These are phyloP conservation scores for Pseudogymnoascus sp. DNA, from an alignment of 2,329 filamentous ascomycete species.

Conservation along the genomic window DNA sequence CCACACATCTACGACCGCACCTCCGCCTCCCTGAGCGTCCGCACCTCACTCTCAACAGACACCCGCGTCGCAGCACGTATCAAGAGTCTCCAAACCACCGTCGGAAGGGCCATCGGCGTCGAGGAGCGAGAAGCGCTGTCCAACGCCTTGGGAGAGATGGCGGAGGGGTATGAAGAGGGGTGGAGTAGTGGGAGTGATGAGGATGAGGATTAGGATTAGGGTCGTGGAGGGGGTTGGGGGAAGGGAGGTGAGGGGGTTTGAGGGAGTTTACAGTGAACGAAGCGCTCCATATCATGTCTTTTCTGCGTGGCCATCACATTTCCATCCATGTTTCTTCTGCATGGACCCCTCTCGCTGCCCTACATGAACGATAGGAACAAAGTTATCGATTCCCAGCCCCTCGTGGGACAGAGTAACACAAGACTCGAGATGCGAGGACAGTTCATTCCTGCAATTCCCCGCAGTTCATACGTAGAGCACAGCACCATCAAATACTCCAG, in stretches of 20 bases:
- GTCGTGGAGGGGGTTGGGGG: not conserved
- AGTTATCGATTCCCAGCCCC: not conserved
- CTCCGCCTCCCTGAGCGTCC: conserved; percentile 34
- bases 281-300: not conserved
- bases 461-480: not conserved
- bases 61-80: conserved; percentile 62
- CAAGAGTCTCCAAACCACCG: conserved; percentile 54
- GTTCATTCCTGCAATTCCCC: not conserved
- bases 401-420: not conserved
- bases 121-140: conserved; percentile 79
- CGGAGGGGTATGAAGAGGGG: conserved; percentile 81
- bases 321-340: not conserved
- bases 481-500: not conserved
- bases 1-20: conserved; percentile 59
- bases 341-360: not conserved
- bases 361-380: not conserved
- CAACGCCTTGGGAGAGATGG: conserved; percentile 72
- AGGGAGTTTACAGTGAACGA: not conserved
- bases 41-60: conserved; percentile 62
- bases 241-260: not conserved
- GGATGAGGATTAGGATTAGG: conserved; percentile 48
- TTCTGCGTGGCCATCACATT: not conserved
- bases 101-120: conserved; percentile 53
- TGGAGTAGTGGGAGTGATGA: conserved; percentile 72
- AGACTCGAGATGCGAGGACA: not conserved